phyloP scores from a whole-genome alignment of 768 basidiomycete species.

The Asterophora parasitica region DNA sequence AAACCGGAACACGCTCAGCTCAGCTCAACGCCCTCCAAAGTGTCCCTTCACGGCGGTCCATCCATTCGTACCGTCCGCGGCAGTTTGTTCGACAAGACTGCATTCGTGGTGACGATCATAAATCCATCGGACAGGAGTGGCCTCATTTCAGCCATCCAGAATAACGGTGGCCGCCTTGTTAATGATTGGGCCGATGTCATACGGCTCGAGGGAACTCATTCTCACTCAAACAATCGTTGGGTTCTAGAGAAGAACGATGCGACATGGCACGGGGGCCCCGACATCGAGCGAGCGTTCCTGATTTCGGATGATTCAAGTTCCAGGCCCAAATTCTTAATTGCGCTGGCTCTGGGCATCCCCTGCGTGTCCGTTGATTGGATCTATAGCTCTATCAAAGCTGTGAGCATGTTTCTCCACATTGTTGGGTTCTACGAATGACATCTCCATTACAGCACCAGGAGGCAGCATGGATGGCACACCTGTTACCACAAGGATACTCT shows the following conservation, averaged over 20 bases:
- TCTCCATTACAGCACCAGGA: conserved; percentile 26
- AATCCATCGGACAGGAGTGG: conserved; percentile 38
- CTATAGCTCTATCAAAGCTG: conserved; percentile 29
- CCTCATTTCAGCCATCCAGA: conserved; percentile 39
- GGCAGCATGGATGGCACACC: conserved; percentile 58
- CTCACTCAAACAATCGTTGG: conserved; percentile 46
- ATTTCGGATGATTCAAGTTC: conserved; percentile 60
- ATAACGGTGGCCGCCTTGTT: conserved; percentile 51
- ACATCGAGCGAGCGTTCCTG: conserved; percentile 56
- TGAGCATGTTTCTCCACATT: conserved; percentile 19
- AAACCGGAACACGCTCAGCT: conserved; percentile 28
- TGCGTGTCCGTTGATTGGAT: conserved; percentile 65
- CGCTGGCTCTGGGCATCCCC: conserved; percentile 83
- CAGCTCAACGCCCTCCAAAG: conserved; percentile 46
- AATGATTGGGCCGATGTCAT: conserved; percentile 61
- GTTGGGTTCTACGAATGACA: neutral
- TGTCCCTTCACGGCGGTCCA: conserved; percentile 34
- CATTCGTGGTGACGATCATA: conserved; percentile 61
- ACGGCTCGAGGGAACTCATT: conserved; percentile 48
- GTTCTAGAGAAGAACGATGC: conserved; percentile 44
- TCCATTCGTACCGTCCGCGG: conserved; percentile 28
- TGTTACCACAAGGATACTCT: conserved; percentile 58
- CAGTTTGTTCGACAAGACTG: conserved; percentile 43
- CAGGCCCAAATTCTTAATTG: conserved; percentile 77
- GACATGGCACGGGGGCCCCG: conserved; percentile 35